Percentiles rank a stretch among this genome's conserved stretches.
Evolutionary conservation across 2,329 filamentous ascomycete species (phyloP).

Genomic region (Venturia effusa): DNA sequence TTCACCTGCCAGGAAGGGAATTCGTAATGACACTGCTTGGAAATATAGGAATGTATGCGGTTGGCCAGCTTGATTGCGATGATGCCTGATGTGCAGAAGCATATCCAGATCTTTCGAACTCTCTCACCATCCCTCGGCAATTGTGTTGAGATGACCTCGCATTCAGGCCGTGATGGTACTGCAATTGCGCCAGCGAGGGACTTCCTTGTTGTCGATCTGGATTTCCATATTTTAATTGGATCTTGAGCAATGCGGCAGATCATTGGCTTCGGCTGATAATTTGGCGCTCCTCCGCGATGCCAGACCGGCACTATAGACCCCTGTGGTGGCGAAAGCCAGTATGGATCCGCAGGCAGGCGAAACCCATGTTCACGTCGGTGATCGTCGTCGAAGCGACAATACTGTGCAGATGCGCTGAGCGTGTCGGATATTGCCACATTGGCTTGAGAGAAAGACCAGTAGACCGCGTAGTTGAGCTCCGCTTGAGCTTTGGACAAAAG

Average conservation of each 20-base stretch:
- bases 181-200: background rate
- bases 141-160: background rate
- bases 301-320: conserved; percentile 20
- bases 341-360: conserved; percentile 18
- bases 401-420: conserved; percentile 19
- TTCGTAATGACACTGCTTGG: background rate
- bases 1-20: conserved; percentile 11
- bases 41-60: conserved; percentile 13
- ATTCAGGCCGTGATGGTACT: background rate
- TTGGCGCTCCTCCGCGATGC: conserved; percentile 20
- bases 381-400: conserved; percentile 18
- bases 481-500: conserved; percentile 17
- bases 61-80: conserved; percentile 8
- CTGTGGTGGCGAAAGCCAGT: conserved; percentile 20
- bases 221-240: conserved; percentile 20
- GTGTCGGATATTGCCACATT: conserved; percentile 18
- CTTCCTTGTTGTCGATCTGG: conserved; percentile 4
- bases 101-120: conserved; percentile 6
- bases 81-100: conserved; percentile 10
- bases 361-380: conserved; percentile 17
- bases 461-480: conserved; percentile 20
- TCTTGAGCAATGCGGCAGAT: conserved; percentile 19
- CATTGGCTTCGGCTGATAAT: conserved; percentile 22
- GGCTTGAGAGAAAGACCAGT: conserved; percentile 17
- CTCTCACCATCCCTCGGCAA: background rate